phyloP scores from a whole-genome alignment of 2,329 filamentous ascomycete species.

The Cladosporium velox region DNA sequence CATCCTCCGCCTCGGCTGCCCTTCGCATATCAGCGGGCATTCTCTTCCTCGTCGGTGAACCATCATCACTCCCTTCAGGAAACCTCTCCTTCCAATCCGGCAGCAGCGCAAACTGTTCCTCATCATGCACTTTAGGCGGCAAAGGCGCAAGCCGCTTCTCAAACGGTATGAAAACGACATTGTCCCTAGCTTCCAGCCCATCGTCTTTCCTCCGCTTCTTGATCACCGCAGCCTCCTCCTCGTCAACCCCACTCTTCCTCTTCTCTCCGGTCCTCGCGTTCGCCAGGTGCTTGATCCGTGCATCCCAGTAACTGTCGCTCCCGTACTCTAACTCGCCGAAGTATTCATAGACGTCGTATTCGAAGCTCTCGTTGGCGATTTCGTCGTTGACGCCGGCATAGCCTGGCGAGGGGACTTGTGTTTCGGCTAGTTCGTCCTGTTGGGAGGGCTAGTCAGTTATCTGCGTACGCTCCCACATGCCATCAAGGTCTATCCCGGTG shows the following conservation, averaged over 20 bases:
- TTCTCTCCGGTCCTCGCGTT: conserved; percentile 32
- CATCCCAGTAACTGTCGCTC: conserved; percentile 49
- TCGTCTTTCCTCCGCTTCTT: conserved; percentile 25
- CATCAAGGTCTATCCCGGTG: background rate
- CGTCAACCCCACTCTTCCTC: conserved; percentile 33
- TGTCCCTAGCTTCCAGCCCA: conserved; percentile 21
- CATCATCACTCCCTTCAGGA: conserved; percentile 31
- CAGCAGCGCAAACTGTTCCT: conserved; percentile 43
- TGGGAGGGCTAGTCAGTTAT: background rate
- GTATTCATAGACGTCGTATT: conserved; percentile 53
- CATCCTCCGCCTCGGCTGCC: conserved; percentile 31
- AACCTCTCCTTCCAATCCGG: conserved; percentile 49
- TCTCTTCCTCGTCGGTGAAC: background rate
- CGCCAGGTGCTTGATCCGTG: conserved; percentile 21
- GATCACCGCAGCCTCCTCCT: conserved; percentile 27
- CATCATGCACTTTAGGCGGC: conserved; percentile 29
- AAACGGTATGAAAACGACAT: conserved; percentile 32
- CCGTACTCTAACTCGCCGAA: conserved; percentile 53
- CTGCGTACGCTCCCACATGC: background rate
- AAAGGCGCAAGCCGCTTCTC: conserved; percentile 24
- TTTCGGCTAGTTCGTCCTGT: conserved; percentile 53
- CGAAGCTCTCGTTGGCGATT: conserved; percentile 34
- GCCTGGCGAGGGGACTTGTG: conserved; percentile 47
- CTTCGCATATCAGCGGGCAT: conserved; percentile 36
- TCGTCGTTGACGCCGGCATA: conserved; percentile 39